Base-by-base conservation (phyloP, 228 moss, liverwort and hornwort genomes). In the Sphagnum fallax region DNA sequence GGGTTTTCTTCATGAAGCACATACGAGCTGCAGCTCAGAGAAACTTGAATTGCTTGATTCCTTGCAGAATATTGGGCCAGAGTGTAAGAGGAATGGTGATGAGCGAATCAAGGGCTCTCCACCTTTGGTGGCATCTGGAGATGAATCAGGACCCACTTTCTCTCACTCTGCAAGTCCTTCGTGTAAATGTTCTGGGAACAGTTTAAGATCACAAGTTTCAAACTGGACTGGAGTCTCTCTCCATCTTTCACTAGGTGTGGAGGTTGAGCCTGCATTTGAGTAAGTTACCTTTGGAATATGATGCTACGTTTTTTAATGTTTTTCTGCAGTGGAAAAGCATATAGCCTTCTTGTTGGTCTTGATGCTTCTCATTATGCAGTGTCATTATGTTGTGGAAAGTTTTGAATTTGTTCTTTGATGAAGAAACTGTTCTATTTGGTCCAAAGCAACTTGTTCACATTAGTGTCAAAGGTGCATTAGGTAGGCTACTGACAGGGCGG, bases 231-330 rank as follows among this genome's bases (percentile, higher is more conserved):
- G 81, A 69, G 74, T 79, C 73, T 95, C 94, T 16, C 83, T 90
- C 47, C 94, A 95, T 70, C 65, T 95, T 65, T 92, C 92, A 16
- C 90, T 95, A 53, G 94, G 90, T 59, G 83, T 92, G 67, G 92
- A 95, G 75, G 85, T 92, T 48, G 94, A 92, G 79, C 88, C 90
- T 67, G 81, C 92, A 74, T 95, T 95, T 66, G 88, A 87, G 94
- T 94, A 76, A 83, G 94, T 83, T 60, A 61, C n/a, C 15, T 10
- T 64, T 47, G 61, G 52, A 16, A 61, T 53, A 53, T 8, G 7
- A 47, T 58, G 52, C 1, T 5, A 8, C 1, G 66, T 6, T 13
- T 53, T 11, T 68, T 68, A 4, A 49, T 50, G 32, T 32, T 32
- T 32, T 3, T 32, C 32, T 32, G 32, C 32, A 32, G 32, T 32